Percentiles rank a stretch among this genome's conserved stretches.
Conservation (phyloP, 2,329 filamentous ascomycete species). For the Epicoccum nigrum region DNA sequence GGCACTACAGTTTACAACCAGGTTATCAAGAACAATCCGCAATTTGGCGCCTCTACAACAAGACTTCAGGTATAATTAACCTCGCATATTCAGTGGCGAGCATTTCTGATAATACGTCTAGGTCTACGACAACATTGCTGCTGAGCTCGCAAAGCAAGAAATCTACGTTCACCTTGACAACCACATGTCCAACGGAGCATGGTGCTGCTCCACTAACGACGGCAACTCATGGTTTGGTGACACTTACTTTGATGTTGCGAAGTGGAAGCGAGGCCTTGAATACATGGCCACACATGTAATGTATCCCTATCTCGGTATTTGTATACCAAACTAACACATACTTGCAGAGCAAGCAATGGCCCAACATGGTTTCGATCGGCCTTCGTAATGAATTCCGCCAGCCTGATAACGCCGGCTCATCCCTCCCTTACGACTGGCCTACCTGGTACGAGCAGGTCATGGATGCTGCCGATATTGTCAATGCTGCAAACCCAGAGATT, state of each 20-base stretch:
- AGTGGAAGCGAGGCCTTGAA: constrained; percentile 65
- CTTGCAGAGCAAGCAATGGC: constrained; percentile 44
- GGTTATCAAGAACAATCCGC: constrained; percentile 63
- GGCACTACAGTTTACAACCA: constrained; percentile 58
- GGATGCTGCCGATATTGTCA: constrained; percentile 57
- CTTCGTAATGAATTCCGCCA: constrained; percentile 61
- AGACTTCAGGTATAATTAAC: constrained; percentile 50
- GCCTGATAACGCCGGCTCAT: constrained; percentile 33
- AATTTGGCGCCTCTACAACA: constrained; percentile 57
- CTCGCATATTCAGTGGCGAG: too few species aligned
- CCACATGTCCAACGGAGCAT: constrained; percentile 44
- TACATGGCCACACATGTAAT: constrained; percentile 66
- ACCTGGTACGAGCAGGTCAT: constrained; percentile 61
- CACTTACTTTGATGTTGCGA: constrained; percentile 62
- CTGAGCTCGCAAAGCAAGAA: constrained; percentile 55
- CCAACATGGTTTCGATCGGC: constrained; percentile 61
- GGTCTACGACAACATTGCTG: constrained; percentile 62
- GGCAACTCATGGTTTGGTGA: constrained; percentile 67
- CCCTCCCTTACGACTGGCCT: constrained; percentile 61
- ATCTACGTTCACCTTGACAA: constrained; percentile 46
- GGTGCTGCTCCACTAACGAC: constrained; percentile 49
- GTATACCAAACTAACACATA: neutral
- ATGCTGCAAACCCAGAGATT: constrained; percentile 58
- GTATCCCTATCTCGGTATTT: neutral
- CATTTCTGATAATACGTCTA: neutral